Conservation (phyloP, 2,329 filamentous ascomycete genomes). For the Trematosphaeria pertusa region DNA sequence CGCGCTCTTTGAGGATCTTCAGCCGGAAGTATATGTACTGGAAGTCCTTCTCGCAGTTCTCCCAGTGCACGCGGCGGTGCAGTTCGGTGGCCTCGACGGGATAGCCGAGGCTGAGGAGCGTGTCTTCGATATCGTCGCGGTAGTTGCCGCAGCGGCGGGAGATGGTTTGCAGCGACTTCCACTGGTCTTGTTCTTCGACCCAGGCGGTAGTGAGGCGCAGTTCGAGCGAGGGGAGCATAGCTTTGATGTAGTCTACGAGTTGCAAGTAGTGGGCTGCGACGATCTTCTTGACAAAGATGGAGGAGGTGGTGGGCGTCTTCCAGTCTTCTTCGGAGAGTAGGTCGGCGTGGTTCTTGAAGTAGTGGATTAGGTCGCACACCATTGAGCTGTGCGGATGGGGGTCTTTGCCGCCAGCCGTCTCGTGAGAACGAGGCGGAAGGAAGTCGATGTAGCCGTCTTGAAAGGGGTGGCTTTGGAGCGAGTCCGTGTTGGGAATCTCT, state of each 20-base stretch:
- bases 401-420: constrained; percentile 2
- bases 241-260: constrained; percentile 44
- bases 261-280: constrained; percentile 43
- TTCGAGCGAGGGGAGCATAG: constrained; percentile 42
- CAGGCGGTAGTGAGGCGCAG: constrained; percentile 39
- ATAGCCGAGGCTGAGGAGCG: constrained; percentile 37
- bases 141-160: constrained; percentile 45
- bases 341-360: constrained; percentile 30
- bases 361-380: constrained; percentile 37
- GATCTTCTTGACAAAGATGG: constrained; percentile 43
- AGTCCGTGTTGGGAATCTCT: constrained; percentile 7
- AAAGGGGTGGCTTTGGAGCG: constrained; percentile 29
- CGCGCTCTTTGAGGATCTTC: constrained; percentile 40
- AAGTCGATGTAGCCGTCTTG: constrained; percentile 44
- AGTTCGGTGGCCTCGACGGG: constrained; percentile 17
- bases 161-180: constrained; percentile 41
- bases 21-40: constrained; percentile 44
- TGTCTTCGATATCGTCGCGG: constrained; percentile 44
- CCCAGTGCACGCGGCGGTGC: constrained; percentile 22
- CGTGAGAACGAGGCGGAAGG: constrained; percentile 20
- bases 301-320: constrained; percentile 27
- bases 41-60: constrained; percentile 37
- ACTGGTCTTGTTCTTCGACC: constrained; percentile 44
- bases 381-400: constrained; percentile 36
- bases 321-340: constrained; percentile 26